Conservation (phyloP, 768 basidiomycete genomes). For the Boletus sp. region DNA sequence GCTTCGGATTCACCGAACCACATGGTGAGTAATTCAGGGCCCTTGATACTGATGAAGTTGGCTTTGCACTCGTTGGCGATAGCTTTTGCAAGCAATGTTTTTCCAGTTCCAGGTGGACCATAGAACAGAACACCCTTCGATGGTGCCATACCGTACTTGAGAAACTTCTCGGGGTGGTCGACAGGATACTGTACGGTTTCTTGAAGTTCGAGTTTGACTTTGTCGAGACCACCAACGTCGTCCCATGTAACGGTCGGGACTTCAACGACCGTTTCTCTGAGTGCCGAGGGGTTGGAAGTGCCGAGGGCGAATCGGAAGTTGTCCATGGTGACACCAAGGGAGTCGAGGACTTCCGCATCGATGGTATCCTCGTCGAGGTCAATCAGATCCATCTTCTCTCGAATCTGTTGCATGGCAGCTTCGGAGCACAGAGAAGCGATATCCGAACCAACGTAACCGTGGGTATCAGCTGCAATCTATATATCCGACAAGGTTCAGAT, state of each 20-base stretch:
- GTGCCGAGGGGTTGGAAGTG: conserved; percentile 94
- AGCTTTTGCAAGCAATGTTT: conserved; percentile 96
- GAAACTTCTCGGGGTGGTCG: conserved; percentile 99
- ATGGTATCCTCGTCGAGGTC: conserved; percentile 98
- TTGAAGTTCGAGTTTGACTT: conserved; percentile 98
- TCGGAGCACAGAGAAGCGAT: conserved; percentile 96
- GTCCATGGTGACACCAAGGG: conserved; percentile 99
- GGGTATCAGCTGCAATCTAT: conserved; percentile 97
- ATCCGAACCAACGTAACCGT: conserved; percentile 99
- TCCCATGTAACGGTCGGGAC: conserved; percentile 98
- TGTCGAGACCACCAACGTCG: conserved; percentile 99
- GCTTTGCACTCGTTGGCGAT: conserved; percentile 99
- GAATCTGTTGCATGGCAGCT: conserved; percentile 99
- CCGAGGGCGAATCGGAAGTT: conserved; percentile 99
- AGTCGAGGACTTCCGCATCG: conserved; percentile 98
- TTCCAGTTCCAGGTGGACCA: conserved; percentile 99
- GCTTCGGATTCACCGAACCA: conserved; percentile 99
- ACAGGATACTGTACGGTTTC: conserved; percentile 99
- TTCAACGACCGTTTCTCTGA: conserved; percentile 99
- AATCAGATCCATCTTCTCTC: conserved; percentile 99
- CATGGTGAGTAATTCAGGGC: conserved; percentile 97
- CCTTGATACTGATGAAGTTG: conserved; percentile 99
- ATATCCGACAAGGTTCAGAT: conserved; percentile 5
- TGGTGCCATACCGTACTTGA: conserved; percentile 99
- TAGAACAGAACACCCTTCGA: conserved; percentile 99